Conservation (phyloP, 768 basidiomycete genomes). For the Tulasnella sp. region DNA sequence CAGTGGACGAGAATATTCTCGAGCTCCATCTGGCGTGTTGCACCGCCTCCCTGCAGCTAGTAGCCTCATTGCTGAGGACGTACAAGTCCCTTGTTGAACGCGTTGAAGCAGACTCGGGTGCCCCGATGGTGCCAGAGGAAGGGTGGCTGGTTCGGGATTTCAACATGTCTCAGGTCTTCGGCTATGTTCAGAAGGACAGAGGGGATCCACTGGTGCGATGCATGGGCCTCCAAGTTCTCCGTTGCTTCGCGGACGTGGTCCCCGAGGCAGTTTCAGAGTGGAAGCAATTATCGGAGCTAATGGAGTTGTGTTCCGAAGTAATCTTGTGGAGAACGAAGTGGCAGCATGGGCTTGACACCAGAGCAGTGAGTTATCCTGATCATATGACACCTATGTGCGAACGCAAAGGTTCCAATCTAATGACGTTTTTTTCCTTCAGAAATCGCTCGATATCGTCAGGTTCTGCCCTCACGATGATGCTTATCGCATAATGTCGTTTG, state of each 20-base stretch:
- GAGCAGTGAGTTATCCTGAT: background rate
- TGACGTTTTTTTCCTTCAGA: too few relatives aligned
- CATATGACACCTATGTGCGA: too few relatives aligned
- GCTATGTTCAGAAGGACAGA: background rate
- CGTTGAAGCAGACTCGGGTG: background rate
- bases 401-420: background rate
- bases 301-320: background rate
- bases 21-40: background rate
- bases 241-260: background rate
- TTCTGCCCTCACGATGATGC: conserved; percentile 1
- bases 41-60: background rate
- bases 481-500: background rate
- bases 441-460: background rate
- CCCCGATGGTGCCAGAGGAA: background rate
- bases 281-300: background rate
- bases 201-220: background rate
- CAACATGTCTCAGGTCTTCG: background rate
- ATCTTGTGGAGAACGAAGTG: conserved; percentile 5
- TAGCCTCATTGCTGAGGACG: background rate
- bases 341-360: background rate
- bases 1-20: background rate
- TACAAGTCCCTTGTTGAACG: background rate
- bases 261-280: background rate
- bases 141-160: background rate
- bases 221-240: background rate